Conservation (phyloP, 768 basidiomycete species). For the Cystofilobasidium ferigula region DNA sequence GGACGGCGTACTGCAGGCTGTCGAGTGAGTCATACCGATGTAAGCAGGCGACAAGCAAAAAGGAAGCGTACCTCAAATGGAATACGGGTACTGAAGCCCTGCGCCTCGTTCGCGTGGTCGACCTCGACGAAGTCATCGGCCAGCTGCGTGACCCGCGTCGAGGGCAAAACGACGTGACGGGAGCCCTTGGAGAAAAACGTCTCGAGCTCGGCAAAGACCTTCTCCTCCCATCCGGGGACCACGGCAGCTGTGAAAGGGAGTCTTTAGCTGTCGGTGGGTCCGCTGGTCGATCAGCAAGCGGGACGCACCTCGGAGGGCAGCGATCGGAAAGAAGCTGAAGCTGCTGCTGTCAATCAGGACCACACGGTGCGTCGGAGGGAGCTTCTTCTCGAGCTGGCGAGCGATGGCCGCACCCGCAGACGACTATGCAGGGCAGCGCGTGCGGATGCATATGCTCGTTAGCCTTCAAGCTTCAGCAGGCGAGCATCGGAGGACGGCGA, state of each 20-base stretch:
- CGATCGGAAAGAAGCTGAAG: constrained; percentile 7
- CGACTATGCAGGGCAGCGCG: background rate
- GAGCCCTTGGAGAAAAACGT: background rate
- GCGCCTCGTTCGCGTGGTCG: background rate
- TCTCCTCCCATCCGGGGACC: constrained; percentile 24
- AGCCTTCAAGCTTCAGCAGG: background rate
- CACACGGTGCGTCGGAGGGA: constrained; percentile 14
- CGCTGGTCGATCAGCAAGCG: too few species aligned
- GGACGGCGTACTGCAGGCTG: constrained; percentile 1
- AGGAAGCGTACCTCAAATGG: constrained; percentile 10
- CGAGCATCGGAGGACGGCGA: background rate
- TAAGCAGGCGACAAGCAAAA: background rate
- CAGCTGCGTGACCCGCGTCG: constrained; percentile 19
- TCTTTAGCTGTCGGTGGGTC: too few species aligned
- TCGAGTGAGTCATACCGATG: background rate
- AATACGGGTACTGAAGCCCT: constrained; percentile 7
- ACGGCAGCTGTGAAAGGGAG: too few species aligned
- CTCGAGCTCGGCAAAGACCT: constrained; percentile 8
- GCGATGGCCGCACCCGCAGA: constrained; percentile 15
- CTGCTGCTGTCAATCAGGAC: constrained; percentile 13
- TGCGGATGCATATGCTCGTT: background rate
- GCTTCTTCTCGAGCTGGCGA: constrained; percentile 14
- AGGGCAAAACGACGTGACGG: background rate
- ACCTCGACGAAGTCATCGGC: constrained; percentile 4
- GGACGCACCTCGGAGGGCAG: constrained; percentile 20